Conservation (phyloP, 2,329 filamentous ascomycete species). For the Emergomyces orientalis region DNA sequence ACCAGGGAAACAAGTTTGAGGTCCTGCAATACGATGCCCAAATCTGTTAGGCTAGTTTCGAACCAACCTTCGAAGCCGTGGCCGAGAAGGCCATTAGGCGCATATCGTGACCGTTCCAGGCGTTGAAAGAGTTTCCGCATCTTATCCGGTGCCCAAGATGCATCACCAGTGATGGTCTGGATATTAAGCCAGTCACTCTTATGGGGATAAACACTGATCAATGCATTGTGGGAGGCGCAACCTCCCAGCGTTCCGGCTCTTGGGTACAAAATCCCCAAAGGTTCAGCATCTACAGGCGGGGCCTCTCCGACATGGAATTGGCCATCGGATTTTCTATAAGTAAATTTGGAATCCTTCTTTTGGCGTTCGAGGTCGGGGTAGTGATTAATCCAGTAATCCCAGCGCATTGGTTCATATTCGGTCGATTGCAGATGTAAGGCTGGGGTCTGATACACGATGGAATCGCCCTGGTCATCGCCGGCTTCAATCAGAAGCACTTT, state of each 20-base stretch:
- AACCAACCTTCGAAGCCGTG: slow-evolving; percentile 54
- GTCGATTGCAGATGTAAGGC: slow-evolving; percentile 46
- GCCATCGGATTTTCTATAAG: slow-evolving; percentile 46
- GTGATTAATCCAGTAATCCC: slow-evolving; percentile 58
- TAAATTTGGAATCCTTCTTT: slow-evolving; percentile 50
- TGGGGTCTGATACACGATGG: slow-evolving; percentile 46
- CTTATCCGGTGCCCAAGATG: slow-evolving; percentile 46
- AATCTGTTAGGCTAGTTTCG: slow-evolving; percentile 41
- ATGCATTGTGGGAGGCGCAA: slow-evolving; percentile 52
- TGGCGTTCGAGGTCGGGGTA: slow-evolving; percentile 48
- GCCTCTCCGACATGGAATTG: slow-evolving; percentile 45
- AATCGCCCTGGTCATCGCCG: slow-evolving; percentile 48
- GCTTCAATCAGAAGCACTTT: slow-evolving; percentile 54
- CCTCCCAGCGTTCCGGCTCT: slow-evolving; percentile 48
- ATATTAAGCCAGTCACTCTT: slow-evolving; percentile 51
- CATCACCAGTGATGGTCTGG: slow-evolving; percentile 48
- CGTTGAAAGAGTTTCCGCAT: slow-evolving; percentile 49
- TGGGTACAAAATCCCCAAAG: slow-evolving; percentile 48
- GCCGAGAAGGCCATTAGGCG: slow-evolving; percentile 34
- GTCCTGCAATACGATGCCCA: slow-evolving; percentile 45
- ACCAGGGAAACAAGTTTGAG: slow-evolving; percentile 46
- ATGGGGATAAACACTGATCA: slow-evolving; percentile 50
- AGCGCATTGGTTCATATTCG: slow-evolving; percentile 48
- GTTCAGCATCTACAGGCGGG: slow-evolving; percentile 42
- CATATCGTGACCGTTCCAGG: slow-evolving; percentile 47